phyloP scores from a whole-genome alignment of 768 basidiomycete species.

The Coprinellus micaceus region DNA sequence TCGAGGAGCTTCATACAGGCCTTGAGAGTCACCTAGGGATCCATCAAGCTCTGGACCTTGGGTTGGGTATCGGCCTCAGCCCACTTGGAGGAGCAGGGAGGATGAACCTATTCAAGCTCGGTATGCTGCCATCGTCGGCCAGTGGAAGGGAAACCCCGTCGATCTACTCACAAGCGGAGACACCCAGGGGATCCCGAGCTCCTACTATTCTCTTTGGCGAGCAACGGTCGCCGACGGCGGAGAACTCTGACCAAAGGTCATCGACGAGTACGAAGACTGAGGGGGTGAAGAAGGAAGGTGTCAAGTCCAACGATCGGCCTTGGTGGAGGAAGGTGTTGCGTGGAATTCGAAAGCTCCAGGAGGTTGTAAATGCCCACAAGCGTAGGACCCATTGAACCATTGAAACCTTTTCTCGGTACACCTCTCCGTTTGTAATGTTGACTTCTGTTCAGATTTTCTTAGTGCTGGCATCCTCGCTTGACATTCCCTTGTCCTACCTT shows the following conservation, averaged over 20 bases:
- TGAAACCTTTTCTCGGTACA: not conserved
- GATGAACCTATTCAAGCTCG: slow-evolving; percentile 39
- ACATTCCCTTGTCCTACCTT: too few species aligned
- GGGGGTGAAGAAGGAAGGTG: not conserved
- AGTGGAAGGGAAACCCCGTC: slow-evolving; percentile 36
- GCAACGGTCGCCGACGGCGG: not conserved
- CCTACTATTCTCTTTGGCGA: slow-evolving; percentile 5
- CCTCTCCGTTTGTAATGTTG: too few species aligned
- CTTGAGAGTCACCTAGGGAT: slow-evolving; percentile 23
- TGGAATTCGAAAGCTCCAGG: slow-evolving; percentile 11
- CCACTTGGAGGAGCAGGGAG: slow-evolving; percentile 31
- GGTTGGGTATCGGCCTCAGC: slow-evolving; percentile 29
- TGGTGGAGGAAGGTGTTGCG: slow-evolving; percentile 16
- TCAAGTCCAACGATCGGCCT: slow-evolving; percentile 1
- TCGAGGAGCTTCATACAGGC: slow-evolving; percentile 31
- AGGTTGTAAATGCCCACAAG: slow-evolving; percentile 1
- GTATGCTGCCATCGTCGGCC: slow-evolving; percentile 29
- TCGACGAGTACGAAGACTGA: slow-evolving; percentile 24
- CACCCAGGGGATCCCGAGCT: slow-evolving; percentile 26
- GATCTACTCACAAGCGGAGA: slow-evolving; percentile 32
- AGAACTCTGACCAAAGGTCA: slow-evolving; percentile 17
- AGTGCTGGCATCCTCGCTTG: too few species aligned
- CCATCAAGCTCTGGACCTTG: slow-evolving; percentile 28
- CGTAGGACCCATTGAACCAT: not conserved
- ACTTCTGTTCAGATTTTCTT: too few species aligned